These are phyloP conservation scores for Colletotrichum graminicola DNA, from an alignment of 2,329 filamentous ascomycete genomes.

Conservation along the genomic window DNA sequence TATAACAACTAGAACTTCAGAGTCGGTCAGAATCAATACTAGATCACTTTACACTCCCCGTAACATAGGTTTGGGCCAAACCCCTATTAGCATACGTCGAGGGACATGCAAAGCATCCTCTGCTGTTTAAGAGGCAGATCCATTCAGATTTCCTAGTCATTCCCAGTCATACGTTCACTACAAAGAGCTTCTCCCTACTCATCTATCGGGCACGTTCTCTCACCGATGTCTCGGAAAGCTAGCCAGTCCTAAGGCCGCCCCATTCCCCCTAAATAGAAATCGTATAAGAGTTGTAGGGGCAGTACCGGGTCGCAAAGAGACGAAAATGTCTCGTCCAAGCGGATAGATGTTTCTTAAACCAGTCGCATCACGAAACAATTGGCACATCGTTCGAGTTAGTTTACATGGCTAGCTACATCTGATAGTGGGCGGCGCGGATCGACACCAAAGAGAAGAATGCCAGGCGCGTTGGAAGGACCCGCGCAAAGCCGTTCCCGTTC, in stretches of 20 bases:
- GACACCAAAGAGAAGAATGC: background rate
- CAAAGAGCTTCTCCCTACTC: background rate
- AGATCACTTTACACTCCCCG: background rate
- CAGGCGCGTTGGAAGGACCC: background rate
- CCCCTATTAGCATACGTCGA: background rate
- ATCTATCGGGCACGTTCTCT: background rate
- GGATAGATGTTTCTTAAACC: background rate
- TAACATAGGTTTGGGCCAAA: background rate
- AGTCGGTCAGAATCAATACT: background rate
- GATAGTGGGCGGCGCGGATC: background rate
- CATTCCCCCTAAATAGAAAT: background rate
- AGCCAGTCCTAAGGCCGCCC: background rate
- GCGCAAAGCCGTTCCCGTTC: too few relatives aligned
- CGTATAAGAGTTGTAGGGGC: background rate
- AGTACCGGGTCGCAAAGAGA: background rate
- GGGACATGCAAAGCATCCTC: background rate
- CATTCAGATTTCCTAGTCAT: background rate
- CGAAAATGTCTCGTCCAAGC: background rate
- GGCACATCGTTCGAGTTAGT: background rate
- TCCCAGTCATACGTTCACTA: background rate
- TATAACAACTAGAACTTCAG: accelerated
- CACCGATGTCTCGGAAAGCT: background rate
- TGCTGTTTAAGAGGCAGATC: background rate
- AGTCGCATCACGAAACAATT: background rate
- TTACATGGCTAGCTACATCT: background rate